phyloP scores from a whole-genome alignment of 2,329 filamentous ascomycete species.

The Xylaria sp. region DNA sequence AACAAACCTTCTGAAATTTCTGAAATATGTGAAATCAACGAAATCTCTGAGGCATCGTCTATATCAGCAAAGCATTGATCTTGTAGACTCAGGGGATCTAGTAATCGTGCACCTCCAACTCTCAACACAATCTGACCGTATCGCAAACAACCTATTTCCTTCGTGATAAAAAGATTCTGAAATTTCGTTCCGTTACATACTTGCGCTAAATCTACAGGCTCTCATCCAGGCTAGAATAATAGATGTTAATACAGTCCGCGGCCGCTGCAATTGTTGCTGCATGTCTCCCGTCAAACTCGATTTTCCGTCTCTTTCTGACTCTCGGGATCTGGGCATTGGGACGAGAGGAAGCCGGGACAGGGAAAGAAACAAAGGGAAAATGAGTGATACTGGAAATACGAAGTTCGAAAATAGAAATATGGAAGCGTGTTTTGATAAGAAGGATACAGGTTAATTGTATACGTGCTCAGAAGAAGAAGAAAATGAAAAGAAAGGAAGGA shows the following conservation, averaged over 20 bases:
- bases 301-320: background rate
- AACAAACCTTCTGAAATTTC: background rate
- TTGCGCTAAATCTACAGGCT: conserved; percentile 7
- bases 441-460: too few species aligned
- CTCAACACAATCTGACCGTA: too few species aligned
- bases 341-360: background rate
- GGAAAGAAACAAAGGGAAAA: background rate
- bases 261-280: conserved; percentile 15
- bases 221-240: background rate
- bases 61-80: background rate
- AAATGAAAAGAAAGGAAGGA: background rate
- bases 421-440: too few species aligned
- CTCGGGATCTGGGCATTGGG: background rate
- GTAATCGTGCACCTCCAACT: background rate
- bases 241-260: conserved; percentile 1
- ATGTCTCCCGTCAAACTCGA: background rate
- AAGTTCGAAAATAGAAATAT: background rate
- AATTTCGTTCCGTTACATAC: background rate
- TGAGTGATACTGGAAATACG: background rate
- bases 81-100: background rate
- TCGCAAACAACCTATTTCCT: background rate
- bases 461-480: too few species aligned
- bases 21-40: too few species aligned
- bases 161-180: background rate
- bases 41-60: too few species aligned